Evolutionary conservation across 768 basidiomycete species (phyloP).

Genomic region (Kondoa subrosea): DNA sequence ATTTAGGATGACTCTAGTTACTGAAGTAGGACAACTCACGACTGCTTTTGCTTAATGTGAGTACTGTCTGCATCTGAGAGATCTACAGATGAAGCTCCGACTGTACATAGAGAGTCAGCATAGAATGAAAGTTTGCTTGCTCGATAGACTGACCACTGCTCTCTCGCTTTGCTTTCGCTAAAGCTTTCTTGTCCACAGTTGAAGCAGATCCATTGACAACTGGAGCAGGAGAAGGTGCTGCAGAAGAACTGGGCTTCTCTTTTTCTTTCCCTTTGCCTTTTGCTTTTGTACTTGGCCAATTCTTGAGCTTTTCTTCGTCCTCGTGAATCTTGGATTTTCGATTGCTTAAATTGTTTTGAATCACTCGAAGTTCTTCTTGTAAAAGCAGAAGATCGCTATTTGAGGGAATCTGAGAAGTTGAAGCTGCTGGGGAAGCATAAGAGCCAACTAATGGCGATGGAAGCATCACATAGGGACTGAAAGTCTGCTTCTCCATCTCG

Average conservation of each 20-base stretch:
- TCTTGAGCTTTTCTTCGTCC: conserved; percentile 3
- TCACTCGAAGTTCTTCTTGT: conserved; percentile 14
- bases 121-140: not conserved
- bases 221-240: not conserved
- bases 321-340: not conserved
- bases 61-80: not conserved
- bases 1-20: no score
- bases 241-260: not conserved
- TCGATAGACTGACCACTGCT: not conserved
- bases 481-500: not conserved
- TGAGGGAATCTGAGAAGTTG: not conserved
- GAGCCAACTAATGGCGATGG: not conserved
- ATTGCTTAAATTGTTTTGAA: conserved; percentile 1
- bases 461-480: not conserved
- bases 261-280: not conserved
- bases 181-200: not conserved
- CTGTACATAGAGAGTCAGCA: not conserved
- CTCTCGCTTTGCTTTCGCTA: not conserved
- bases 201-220: conserved; percentile 2
- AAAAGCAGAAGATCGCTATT: not conserved
- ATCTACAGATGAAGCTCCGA: not conserved
- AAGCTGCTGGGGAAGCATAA: not conserved
- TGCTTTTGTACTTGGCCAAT: not conserved
- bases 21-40: no score
- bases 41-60: not conserved